Conservation (phyloP, 768 basidiomycete genomes). For the Xerocomellus dryophilus region DNA sequence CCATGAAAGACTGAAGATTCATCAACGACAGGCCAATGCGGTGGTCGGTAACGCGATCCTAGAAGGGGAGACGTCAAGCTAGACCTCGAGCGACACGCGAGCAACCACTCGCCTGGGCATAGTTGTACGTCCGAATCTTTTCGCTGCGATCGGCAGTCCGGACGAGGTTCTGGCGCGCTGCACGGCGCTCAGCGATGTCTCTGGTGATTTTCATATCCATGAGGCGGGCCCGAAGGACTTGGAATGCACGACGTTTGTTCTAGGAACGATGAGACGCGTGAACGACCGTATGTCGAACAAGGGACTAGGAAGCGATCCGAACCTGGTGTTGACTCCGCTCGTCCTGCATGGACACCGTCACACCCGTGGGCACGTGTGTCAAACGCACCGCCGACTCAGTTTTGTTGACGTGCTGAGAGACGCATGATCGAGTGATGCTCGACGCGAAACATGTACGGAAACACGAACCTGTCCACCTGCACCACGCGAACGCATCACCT, state of each 20-base stretch:
- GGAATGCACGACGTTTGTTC: slow-evolving; percentile 93
- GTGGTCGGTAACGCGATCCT: slow-evolving; percentile 95
- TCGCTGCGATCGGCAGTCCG: slow-evolving; percentile 84
- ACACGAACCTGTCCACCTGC: slow-evolving; percentile 86
- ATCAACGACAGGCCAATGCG: slow-evolving; percentile 74
- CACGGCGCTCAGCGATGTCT: slow-evolving; percentile 69
- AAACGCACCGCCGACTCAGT: slow-evolving; percentile 96
- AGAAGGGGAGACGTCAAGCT: neutral
- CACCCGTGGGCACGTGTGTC: slow-evolving; percentile 88
- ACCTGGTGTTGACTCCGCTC: slow-evolving; percentile 95
- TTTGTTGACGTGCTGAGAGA: slow-evolving; percentile 89
- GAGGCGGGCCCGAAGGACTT: slow-evolving; percentile 80
- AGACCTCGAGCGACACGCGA: neutral
- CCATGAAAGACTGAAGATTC: slow-evolving; percentile 63
- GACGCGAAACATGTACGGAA: neutral
- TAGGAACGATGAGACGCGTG: slow-evolving; percentile 27
- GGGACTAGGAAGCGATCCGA: neutral
- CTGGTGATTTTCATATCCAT: slow-evolving; percentile 73
- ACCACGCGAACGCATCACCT: slow-evolving; percentile 96
- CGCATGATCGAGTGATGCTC: neutral
- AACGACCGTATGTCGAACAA: neutral
- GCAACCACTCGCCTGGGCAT: slow-evolving; percentile 58
- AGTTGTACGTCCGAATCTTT: slow-evolving; percentile 96
- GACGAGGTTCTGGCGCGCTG: slow-evolving; percentile 68
- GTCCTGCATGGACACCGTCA: slow-evolving; percentile 98